Evolutionary conservation across 345 rosid genomes (phyloP).

Genomic region (Lepidium aucheri): DNA sequence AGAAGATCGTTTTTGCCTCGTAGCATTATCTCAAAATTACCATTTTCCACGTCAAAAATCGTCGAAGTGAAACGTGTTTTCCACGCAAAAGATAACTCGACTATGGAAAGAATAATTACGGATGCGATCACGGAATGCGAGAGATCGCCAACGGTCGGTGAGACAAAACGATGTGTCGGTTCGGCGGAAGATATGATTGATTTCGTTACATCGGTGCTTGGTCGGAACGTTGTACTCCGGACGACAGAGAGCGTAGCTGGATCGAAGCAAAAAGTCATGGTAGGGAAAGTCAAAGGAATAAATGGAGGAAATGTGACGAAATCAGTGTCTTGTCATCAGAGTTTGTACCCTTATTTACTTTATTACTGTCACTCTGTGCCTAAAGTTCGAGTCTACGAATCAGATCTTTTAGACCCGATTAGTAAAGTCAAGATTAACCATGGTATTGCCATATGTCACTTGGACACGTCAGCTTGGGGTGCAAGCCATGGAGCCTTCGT

Average conservation of each 20-base stretch:
- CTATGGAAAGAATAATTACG: slow-evolving; percentile 45
- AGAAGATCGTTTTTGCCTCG: slow-evolving; percentile 77
- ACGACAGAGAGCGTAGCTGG: slow-evolving; percentile 54
- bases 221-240: slow-evolving; percentile 41
- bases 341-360: slow-evolving; percentile 58
- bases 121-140: slow-evolving; percentile 57
- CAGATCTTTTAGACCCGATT: slow-evolving; percentile 48
- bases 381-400: slow-evolving; percentile 69
- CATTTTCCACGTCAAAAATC: slow-evolving; percentile 40
- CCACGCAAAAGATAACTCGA: slow-evolving; percentile 53
- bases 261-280: slow-evolving; percentile 41
- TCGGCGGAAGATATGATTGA: slow-evolving; percentile 80
- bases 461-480: slow-evolving; percentile 77
- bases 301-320: slow-evolving; percentile 63
- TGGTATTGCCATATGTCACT: slow-evolving; percentile 73
- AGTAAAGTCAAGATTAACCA: slow-evolving; percentile 50
- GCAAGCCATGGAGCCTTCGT: slow-evolving; percentile 61
- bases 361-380: slow-evolving; percentile 91
- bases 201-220: slow-evolving; percentile 54
- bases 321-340: slow-evolving; percentile 78
- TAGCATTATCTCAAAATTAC: slow-evolving; percentile 45
- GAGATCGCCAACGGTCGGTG: slow-evolving; percentile 51
- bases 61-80: slow-evolving; percentile 34
- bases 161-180: slow-evolving; percentile 65
- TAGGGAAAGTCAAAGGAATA: slow-evolving; percentile 53